These are phyloP conservation scores for Hygrophila difformis DNA, from an alignment of 257 asterid genomes.

Conservation along the genomic window DNA sequence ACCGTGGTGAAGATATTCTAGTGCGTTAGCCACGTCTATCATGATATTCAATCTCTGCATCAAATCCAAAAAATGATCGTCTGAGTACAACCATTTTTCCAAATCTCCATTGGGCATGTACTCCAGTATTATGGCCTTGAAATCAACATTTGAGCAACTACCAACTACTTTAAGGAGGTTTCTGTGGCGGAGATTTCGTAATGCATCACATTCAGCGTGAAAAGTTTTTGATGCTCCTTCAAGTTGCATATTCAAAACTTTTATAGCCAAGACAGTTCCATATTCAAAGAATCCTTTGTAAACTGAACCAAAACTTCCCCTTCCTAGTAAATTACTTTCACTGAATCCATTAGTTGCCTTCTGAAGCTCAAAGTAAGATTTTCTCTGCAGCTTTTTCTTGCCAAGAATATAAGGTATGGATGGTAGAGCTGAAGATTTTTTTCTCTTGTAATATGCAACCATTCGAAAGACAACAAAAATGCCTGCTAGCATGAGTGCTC, in stretches of 20 bases:
- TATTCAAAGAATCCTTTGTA: conserved; percentile 4
- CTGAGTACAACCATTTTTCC: conserved; percentile 22
- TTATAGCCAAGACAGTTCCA: conserved; percentile 17
- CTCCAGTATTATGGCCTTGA: too few species aligned
- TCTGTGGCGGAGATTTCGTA: too few species aligned
- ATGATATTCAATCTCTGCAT: conserved; percentile 20
- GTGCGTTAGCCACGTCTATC: conserved; percentile 35
- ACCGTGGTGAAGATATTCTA: too few species aligned
- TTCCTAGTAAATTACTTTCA: conserved; percentile 12
- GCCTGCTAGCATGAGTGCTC: too few species aligned
- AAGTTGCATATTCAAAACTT: conserved; percentile 23
- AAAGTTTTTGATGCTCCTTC: conserved; percentile 22
- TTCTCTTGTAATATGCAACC: not conserved
- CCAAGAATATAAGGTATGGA: not conserved
- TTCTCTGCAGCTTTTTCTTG: not conserved
- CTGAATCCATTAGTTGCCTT: conserved; percentile 6
- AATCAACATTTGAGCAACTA: conserved; percentile 26
- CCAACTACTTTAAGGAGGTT: conserved; percentile 23
- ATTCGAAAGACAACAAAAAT: not conserved
- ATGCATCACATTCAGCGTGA: conserved; percentile 24
- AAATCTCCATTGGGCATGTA: too few species aligned
- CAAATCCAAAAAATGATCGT: conserved; percentile 10
- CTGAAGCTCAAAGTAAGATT: conserved; percentile 5
- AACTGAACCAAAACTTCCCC: conserved; percentile 13
- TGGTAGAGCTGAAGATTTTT: not conserved